Conservation (phyloP, 441 rosid genomes). For the Mallotus japonicus region DNA sequence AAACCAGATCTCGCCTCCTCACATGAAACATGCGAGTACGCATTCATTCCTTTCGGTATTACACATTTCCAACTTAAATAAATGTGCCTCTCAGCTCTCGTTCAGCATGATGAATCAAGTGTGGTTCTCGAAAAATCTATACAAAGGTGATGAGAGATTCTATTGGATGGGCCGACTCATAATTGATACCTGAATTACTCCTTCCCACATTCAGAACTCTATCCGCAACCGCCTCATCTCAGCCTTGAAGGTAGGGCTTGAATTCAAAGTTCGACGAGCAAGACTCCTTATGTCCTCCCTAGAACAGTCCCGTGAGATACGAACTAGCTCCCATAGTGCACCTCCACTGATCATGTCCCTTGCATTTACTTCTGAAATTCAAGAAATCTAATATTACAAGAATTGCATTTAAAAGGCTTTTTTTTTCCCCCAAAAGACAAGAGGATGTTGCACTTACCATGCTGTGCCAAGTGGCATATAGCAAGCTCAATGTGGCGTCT, state of each 20-base stretch:
- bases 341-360: slow-evolving; percentile 94
- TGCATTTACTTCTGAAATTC: slow-evolving; percentile 79
- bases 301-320: slow-evolving; percentile 88
- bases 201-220: slow-evolving; percentile 44
- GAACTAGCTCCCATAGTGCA: slow-evolving; percentile 95
- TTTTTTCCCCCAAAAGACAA: not conserved
- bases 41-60: not conserved
- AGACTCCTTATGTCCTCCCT: slow-evolving; percentile 91
- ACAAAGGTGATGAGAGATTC: slow-evolving; percentile 3
- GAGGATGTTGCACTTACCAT: slow-evolving; percentile 49
- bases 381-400: slow-evolving; percentile 8
- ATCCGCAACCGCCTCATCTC: slow-evolving; percentile 84
- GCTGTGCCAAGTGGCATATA: slow-evolving; percentile 96
- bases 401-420: not conserved
- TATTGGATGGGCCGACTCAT: not conserved
- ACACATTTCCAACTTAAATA: not conserved
- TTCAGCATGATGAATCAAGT: not conserved
- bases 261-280: slow-evolving; percentile 66
- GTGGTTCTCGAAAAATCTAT: slow-evolving; percentile 7
- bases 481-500: slow-evolving; percentile 98
- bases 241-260: slow-evolving; percentile 68
- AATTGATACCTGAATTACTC: not conserved
- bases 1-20: slow-evolving; percentile 17
- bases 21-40: slow-evolving; percentile 11
- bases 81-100: not conserved